phyloP scores from a whole-genome alignment of 108 stramenopile genomes.

The Discostella stelligeroides region DNA sequence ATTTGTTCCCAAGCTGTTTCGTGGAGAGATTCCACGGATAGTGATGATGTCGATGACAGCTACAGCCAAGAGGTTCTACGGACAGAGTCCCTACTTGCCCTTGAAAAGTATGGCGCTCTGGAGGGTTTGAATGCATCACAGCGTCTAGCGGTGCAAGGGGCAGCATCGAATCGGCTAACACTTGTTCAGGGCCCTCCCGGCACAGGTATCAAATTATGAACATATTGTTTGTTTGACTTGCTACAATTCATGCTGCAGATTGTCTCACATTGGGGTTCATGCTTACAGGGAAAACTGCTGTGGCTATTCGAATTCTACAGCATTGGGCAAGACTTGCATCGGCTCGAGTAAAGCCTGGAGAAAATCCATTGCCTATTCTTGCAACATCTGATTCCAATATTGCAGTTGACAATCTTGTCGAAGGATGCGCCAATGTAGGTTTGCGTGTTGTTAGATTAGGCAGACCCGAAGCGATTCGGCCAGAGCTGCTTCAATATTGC shows the following conservation, averaged over 20 bases:
- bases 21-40: conserved; percentile 68
- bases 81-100: conserved; percentile 63
- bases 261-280: not conserved
- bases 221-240: not conserved
- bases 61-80: conserved; percentile 67
- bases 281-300: conserved; percentile 80
- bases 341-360: conserved; percentile 53
- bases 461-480: conserved; percentile 90
- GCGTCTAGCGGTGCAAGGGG: conserved; percentile 87
- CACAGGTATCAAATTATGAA: conserved; percentile 21
- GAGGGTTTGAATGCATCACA: conserved; percentile 89
- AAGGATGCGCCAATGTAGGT: conserved; percentile 91
- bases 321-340: conserved; percentile 83
- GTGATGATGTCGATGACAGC: conserved; percentile 34
- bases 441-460: conserved; percentile 92
- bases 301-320: conserved; percentile 88
- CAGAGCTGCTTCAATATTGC: conserved; percentile 87
- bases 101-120: conserved; percentile 83
- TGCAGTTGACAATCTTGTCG: conserved; percentile 97
- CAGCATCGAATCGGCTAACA: conserved; percentile 85
- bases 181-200: conserved; percentile 91
- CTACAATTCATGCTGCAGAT: not conserved
- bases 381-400: conserved; percentile 95
- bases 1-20: conserved; percentile 87
- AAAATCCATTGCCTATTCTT: conserved; percentile 79